A percentile compares a stretch with the other conserved stretches of the same genome.
These are phyloP conservation scores for Yamadazyma phyllophila DNA, from an alignment of 805 yeast species.

Conservation along the genomic window DNA sequence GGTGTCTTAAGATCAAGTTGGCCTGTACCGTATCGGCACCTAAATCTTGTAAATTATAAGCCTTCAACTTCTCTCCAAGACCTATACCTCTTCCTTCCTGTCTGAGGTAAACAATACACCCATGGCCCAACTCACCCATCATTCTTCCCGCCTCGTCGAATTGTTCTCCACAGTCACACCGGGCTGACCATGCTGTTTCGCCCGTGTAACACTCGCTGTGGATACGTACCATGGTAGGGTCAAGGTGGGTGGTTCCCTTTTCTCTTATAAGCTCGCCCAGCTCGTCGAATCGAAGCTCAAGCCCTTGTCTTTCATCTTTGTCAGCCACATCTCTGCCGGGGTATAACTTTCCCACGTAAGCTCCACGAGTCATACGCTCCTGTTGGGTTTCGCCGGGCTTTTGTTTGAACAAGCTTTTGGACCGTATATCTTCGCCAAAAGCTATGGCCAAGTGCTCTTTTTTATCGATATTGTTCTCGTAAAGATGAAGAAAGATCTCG, in stretches of 20 bases:
- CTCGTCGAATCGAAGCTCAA: slow-evolving; percentile 29
- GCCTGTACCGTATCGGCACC: slow-evolving; percentile 99
- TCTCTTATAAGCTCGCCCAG: slow-evolving; percentile 32
- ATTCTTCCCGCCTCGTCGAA: slow-evolving; percentile 95
- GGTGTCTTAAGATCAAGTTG: slow-evolving; percentile 86
- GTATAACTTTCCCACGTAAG: slow-evolving; percentile 82
- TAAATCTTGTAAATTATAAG: slow-evolving; percentile 92
- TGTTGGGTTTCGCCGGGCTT: slow-evolving; percentile 76
- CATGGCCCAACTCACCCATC: slow-evolving; percentile 85
- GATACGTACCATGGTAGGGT: slow-evolving; percentile 73
- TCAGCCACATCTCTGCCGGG: slow-evolving; percentile 84
- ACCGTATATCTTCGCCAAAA: slow-evolving; percentile 88
- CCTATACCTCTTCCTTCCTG: slow-evolving; percentile 99
- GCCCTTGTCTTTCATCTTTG: slow-evolving; percentile 37
- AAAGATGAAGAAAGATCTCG: slow-evolving; percentile 88
- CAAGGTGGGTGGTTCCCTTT: slow-evolving; percentile 23
- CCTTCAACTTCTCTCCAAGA: slow-evolving; percentile 94
- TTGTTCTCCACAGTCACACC: slow-evolving; percentile 99
- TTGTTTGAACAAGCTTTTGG: slow-evolving; percentile 62
- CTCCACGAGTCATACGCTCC: slow-evolving; percentile 98
- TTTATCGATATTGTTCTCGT: slow-evolving; percentile 78
- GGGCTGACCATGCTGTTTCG: slow-evolving; percentile 98
- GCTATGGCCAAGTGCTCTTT: slow-evolving; percentile 97
- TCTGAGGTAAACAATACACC: slow-evolving; percentile 91
- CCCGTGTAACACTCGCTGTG: slow-evolving; percentile 99